Conservation (phyloP, 176 grass and related monocot genomes). For the Eragrostis curvula region DNA sequence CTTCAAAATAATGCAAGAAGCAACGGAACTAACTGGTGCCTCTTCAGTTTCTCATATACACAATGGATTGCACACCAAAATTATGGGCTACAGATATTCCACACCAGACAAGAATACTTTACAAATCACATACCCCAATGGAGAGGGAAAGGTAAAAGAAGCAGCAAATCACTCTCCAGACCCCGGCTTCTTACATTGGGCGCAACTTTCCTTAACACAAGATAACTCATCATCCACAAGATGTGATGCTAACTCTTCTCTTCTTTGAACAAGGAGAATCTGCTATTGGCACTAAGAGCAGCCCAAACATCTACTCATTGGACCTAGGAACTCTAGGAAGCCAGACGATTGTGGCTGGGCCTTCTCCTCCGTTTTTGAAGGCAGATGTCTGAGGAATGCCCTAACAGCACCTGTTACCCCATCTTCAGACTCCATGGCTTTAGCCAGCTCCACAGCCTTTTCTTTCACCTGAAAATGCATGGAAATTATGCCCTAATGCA, state of each 20-base stretch:
- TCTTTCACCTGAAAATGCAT: conserved; percentile 72
- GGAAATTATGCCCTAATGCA: not conserved
- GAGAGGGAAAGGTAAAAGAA: not conserved
- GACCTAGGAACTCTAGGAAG: conserved; percentile 38
- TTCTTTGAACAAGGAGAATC: no score
- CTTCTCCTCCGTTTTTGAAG: conserved; percentile 31
- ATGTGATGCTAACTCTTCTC: not conserved
- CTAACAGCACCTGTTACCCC: conserved; percentile 80
- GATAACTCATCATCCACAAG: not conserved
- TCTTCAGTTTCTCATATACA: conserved; percentile 39
- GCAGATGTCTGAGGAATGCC: conserved; percentile 86
- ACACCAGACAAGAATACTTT: conserved; percentile 16
- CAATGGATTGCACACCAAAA: conserved; percentile 40
- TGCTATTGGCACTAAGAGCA: conserved; percentile 57
- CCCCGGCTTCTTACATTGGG: not conserved
- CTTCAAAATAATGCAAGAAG: not conserved
- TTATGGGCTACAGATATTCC: not conserved
- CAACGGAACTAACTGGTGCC: not conserved
- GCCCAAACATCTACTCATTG: conserved; percentile 55
- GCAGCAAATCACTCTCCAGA: not conserved
- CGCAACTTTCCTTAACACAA: not conserved
- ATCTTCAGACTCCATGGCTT: conserved; percentile 81
- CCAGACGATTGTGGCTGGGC: not conserved
- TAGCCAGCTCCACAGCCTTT: conserved; percentile 68
- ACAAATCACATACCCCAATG: not conserved